Conservation (phyloP, 1,284 basidiomycete species). For the Takashimella koratensis region DNA sequence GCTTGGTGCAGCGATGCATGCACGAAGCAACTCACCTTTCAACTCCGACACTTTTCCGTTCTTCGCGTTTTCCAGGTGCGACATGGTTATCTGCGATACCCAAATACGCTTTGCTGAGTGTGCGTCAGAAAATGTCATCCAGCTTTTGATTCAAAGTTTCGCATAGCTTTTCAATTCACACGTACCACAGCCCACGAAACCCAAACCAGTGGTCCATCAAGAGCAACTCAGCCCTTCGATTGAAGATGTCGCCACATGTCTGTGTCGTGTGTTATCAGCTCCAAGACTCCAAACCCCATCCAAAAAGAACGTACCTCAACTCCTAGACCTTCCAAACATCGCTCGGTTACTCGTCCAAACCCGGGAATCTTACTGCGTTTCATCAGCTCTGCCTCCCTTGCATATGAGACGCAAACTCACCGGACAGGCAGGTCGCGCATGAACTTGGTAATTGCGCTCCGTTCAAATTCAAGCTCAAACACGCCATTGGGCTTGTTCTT, state of each 20-base stretch:
- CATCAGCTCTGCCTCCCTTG: slow-evolving; percentile 3
- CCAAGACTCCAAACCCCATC: background rate
- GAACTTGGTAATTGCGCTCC: slow-evolving; percentile 64
- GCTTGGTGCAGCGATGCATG: too few relatives aligned
- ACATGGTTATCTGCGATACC: slow-evolving; percentile 82
- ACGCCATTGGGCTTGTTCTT: slow-evolving; percentile 96
- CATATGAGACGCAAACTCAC: slow-evolving; percentile 9
- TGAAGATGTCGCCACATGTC: slow-evolving; percentile 83
- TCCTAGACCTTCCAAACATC: slow-evolving; percentile 76
- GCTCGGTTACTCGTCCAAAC: slow-evolving; percentile 80
- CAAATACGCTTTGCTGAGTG: slow-evolving; percentile 63
- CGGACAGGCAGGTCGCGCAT: slow-evolving; percentile 46
- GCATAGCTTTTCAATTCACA: background rate
- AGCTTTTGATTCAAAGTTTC: background rate
- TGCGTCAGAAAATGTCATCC: too few relatives aligned
- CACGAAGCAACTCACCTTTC: slow-evolving; percentile 72
- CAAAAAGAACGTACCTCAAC: slow-evolving; percentile 60
- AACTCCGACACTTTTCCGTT: slow-evolving; percentile 82
- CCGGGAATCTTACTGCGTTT: slow-evolving; percentile 61
- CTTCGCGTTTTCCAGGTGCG: slow-evolving; percentile 66
- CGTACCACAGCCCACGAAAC: slow-evolving; percentile 61
- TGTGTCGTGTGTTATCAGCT: slow-evolving; percentile 35
- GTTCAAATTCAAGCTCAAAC: slow-evolving; percentile 67
- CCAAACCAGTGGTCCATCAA: slow-evolving; percentile 84
- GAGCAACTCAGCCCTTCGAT: slow-evolving; percentile 64